These are phyloP conservation scores for Tolypocladium capitatum DNA, from an alignment of 2,329 filamentous ascomycete species.

Conservation along the genomic window DNA sequence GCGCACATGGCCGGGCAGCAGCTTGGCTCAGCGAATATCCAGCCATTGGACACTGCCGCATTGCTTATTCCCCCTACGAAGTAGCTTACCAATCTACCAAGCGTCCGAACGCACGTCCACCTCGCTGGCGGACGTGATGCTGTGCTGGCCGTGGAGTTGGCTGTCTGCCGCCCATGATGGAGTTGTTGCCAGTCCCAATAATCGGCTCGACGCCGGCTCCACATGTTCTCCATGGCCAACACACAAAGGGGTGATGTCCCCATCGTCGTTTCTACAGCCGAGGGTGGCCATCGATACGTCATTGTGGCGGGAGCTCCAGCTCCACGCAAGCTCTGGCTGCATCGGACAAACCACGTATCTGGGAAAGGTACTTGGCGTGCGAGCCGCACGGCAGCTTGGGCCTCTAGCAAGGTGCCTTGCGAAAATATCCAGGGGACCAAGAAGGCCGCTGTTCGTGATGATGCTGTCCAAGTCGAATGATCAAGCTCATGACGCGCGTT, in stretches of 20 bases:
- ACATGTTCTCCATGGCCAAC: too few relatives aligned
- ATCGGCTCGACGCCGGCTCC: background rate
- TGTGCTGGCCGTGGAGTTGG: background rate
- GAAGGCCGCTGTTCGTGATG: too few relatives aligned
- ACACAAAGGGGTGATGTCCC: too few relatives aligned
- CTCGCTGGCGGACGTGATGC: background rate
- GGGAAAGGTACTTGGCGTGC: background rate
- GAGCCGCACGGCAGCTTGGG: background rate
- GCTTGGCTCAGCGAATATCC: background rate
- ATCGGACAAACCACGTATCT: too few relatives aligned
- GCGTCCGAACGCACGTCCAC: background rate
- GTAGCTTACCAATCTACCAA: background rate
- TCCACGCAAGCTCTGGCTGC: background rate
- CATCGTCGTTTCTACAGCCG: too few relatives aligned
- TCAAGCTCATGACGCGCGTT: too few relatives aligned
- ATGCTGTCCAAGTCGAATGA: too few relatives aligned
- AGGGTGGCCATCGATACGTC: conserved; percentile 8
- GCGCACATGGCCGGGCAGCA: background rate
- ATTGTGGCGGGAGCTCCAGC: conserved; percentile 9
- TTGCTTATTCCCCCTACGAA: too few relatives aligned
- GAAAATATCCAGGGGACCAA: too few relatives aligned
- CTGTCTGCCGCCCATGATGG: background rate
- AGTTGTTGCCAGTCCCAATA: background rate
- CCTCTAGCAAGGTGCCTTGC: background rate
- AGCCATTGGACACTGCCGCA: background rate